These are phyloP conservation scores for Coccinonectria pachysandricola DNA, from an alignment of 2,329 filamentous ascomycete species.

Conservation along the genomic window DNA sequence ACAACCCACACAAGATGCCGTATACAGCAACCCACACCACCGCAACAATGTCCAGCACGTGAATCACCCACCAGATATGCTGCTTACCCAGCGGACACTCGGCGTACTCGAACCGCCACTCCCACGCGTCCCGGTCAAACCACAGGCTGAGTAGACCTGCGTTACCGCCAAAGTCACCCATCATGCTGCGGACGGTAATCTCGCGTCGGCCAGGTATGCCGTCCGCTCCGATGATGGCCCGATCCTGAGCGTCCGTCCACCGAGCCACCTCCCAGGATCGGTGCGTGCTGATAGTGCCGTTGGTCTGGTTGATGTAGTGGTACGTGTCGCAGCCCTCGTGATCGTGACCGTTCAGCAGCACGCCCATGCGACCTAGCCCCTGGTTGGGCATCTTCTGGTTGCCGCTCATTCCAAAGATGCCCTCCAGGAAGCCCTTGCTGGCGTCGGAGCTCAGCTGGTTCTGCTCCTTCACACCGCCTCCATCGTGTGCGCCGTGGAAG, in stretches of 20 bases:
- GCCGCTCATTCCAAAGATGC: slow-evolving; percentile 68
- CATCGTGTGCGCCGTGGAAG: slow-evolving; percentile 57
- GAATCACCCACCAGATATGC: slow-evolving; percentile 89
- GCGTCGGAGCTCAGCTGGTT: slow-evolving; percentile 72
- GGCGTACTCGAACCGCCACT: slow-evolving; percentile 75
- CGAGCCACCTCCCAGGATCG: slow-evolving; percentile 39
- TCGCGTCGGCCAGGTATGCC: slow-evolving; percentile 62
- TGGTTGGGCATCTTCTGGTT: slow-evolving; percentile 45
- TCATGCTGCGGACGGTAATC: slow-evolving; percentile 94
- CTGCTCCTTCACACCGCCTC: slow-evolving; percentile 75
- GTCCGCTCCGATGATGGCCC: slow-evolving; percentile 29
- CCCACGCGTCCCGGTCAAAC: slow-evolving; percentile 64
- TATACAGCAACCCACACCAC: slow-evolving; percentile 23
- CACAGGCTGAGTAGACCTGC: slow-evolving; percentile 80
- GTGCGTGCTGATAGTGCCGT: slow-evolving; percentile 28
- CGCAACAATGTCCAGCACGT: slow-evolving; percentile 56
- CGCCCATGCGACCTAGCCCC: slow-evolving; percentile 59
- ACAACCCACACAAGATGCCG: slow-evolving; percentile 14
- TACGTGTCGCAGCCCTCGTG: slow-evolving; percentile 88
- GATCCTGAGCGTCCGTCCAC: slow-evolving; percentile 35
- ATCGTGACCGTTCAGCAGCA: slow-evolving; percentile 89
- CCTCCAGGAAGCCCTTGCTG: slow-evolving; percentile 68
- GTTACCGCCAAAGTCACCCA: slow-evolving; percentile 92
- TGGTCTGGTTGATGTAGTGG: slow-evolving; percentile 64
- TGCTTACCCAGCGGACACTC: slow-evolving; percentile 75